These are phyloP conservation scores for Ogataea paraovalis DNA, from an alignment of 805 yeast species.

Conservation along the genomic window DNA sequence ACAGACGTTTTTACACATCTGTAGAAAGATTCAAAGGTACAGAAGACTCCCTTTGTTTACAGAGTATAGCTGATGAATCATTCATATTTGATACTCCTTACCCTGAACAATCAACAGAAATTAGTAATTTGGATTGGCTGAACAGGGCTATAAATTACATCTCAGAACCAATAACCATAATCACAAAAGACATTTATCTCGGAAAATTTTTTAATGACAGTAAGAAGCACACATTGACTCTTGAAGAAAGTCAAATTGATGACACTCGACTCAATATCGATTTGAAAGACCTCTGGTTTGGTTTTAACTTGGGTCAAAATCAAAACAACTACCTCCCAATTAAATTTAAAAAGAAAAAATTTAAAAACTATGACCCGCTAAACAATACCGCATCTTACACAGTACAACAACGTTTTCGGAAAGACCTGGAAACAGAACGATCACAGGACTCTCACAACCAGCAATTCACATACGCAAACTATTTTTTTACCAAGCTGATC, in stretches of 20 bases:
- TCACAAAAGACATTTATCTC: background rate
- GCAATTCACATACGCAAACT: constrained; percentile 9
- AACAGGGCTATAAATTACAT: background rate
- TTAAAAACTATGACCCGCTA: too few relatives aligned
- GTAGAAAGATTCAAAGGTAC: too few relatives aligned
- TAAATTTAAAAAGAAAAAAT: background rate
- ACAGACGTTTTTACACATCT: too few relatives aligned
- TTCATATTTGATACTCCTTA: background rate
- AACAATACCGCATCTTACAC: too few relatives aligned
- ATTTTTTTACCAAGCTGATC: constrained; percentile 11
- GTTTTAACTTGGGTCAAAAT: background rate
- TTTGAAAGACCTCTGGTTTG: background rate
- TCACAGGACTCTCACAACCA: background rate
- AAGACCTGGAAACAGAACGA: too few relatives aligned
- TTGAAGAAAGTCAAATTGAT: background rate
- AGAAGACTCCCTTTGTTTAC: too few relatives aligned
- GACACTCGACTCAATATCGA: background rate
- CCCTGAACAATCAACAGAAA: background rate
- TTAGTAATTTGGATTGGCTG: background rate
- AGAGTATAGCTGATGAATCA: background rate
- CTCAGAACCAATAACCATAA: background rate
- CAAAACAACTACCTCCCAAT: background rate
- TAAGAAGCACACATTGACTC: background rate
- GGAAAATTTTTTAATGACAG: background rate
- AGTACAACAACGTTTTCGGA: too few relatives aligned